These are phyloP conservation scores for Pestalotiopsis sp. DNA, from an alignment of 2,329 filamentous ascomycete genomes.

Conservation along the genomic window DNA sequence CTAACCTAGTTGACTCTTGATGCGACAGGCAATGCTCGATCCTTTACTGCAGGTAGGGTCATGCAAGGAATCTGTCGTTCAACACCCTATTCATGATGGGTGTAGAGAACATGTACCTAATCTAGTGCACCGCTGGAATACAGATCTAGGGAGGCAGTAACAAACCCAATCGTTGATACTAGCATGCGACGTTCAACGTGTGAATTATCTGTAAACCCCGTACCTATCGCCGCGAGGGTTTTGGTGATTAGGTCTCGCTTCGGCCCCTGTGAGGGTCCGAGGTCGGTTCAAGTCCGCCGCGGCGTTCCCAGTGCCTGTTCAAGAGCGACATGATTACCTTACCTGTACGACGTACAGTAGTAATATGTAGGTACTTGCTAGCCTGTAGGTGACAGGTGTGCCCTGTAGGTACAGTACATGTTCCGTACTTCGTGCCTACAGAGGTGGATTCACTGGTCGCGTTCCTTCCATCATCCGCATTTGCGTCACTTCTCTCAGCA, in stretches of 20 bases:
- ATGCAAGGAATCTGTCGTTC: no score
- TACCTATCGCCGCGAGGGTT: not conserved
- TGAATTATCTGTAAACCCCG: not conserved
- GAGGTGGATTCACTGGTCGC: not conserved
- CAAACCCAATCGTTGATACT: not conserved
- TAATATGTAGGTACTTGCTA: not conserved
- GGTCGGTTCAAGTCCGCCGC: not conserved
- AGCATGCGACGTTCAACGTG: not conserved
- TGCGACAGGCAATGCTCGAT: no score
- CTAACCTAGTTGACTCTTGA: no score
- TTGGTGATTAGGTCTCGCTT: not conserved
- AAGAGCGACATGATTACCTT: not conserved
- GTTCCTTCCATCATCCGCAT: not conserved
- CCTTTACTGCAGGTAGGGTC: no score
- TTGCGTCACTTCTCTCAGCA: not conserved
- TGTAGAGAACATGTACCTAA: no score
- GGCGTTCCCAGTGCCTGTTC: not conserved
- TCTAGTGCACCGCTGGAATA: not conserved
- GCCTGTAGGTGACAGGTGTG: not conserved
- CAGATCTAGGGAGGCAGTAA: not conserved
- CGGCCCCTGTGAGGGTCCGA: not conserved
- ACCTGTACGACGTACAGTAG: not conserved
- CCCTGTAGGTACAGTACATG: not conserved
- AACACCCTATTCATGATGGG: no score
- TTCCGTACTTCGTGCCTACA: not conserved